phyloP scores from a whole-genome alignment of 257 asterid genomes.

The Marsdenia floribunda region DNA sequence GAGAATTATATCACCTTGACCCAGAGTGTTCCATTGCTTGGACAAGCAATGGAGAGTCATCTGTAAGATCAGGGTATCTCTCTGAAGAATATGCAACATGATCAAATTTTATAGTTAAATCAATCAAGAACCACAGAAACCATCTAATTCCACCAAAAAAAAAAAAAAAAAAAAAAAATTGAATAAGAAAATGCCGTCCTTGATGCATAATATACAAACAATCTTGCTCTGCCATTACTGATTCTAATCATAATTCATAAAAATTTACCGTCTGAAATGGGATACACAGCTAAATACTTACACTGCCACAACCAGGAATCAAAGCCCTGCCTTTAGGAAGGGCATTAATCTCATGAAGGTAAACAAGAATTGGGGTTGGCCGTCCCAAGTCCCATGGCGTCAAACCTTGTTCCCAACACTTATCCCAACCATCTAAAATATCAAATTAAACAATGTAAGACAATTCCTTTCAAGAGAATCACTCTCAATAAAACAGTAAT shows the following conservation, averaged over 20 bases:
- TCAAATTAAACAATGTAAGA: background rate
- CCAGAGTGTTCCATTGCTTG: conserved; percentile 98
- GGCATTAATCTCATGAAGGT: conserved; percentile 51
- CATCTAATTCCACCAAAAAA: no score
- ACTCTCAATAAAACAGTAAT: background rate
- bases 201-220: background rate
- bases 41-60: conserved; percentile 75
- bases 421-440: conserved; percentile 61
- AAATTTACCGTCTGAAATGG: background rate
- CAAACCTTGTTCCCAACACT: conserved; percentile 67
- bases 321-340: conserved; percentile 79
- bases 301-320: conserved; percentile 90
- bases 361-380: conserved; percentile 71
- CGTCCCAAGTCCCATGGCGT: conserved; percentile 92
- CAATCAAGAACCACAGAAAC: no score
- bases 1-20: conserved; percentile 47
- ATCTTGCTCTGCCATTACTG: background rate
- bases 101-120: no score
- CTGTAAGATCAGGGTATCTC: conserved; percentile 90
- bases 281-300: conserved; percentile 25
- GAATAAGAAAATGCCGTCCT: background rate
- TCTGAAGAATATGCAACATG: conserved; percentile 57
- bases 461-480: background rate
- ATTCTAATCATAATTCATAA: background rate
- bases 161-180: no score